A percentile compares a stretch with the other conserved stretches of the same genome.
Conservation (phyloP, 768 basidiomycete genomes). For the Tylopilus intermedius region DNA sequence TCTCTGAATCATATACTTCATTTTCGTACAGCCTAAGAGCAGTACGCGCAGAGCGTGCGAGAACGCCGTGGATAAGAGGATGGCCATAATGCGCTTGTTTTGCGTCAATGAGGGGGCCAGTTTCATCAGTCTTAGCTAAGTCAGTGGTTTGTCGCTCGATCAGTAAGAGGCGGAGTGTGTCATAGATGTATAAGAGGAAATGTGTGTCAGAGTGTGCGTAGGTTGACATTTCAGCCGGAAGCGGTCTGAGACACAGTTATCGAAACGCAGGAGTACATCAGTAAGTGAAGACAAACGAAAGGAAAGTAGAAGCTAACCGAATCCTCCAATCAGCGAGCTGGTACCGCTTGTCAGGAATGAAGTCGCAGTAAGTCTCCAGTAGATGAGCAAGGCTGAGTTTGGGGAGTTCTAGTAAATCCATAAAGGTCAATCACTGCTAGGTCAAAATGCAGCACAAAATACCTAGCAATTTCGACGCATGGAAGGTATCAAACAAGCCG, state of each 20-base stretch:
- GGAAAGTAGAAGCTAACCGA: slow-evolving; percentile 41
- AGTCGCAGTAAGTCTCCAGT: slow-evolving; percentile 85
- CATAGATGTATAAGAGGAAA: slow-evolving; percentile 89
- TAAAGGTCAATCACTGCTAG: neutral
- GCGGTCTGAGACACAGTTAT: slow-evolving; percentile 42
- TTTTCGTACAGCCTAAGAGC: slow-evolving; percentile 65
- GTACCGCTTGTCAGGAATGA: slow-evolving; percentile 89
- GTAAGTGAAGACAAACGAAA: neutral
- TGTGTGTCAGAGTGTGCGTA: slow-evolving; percentile 98
- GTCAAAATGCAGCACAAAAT: slow-evolving; percentile 1
- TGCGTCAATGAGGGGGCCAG: neutral
- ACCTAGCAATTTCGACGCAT: slow-evolving; percentile 86
- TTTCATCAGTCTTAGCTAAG: slow-evolving; percentile 20
- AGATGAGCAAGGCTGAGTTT: slow-evolving; percentile 80
- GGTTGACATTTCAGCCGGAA: slow-evolving; percentile 81
- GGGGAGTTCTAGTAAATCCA: slow-evolving; percentile 56
- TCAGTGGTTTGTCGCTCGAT: slow-evolving; percentile 55
- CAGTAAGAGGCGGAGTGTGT: slow-evolving; percentile 82
- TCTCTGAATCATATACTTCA: slow-evolving; percentile 63
- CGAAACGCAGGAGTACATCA: neutral
- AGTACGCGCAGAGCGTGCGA: slow-evolving; percentile 73
- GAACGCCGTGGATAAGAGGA: slow-evolving; percentile 53
- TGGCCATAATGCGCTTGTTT: slow-evolving; percentile 25
- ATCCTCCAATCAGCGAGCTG: slow-evolving; percentile 98
- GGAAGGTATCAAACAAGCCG: slow-evolving; percentile 95